Base-by-base conservation (phyloP, 225 moss, liverwort and hornwort genomes). In the Climacium dendroides region DNA sequence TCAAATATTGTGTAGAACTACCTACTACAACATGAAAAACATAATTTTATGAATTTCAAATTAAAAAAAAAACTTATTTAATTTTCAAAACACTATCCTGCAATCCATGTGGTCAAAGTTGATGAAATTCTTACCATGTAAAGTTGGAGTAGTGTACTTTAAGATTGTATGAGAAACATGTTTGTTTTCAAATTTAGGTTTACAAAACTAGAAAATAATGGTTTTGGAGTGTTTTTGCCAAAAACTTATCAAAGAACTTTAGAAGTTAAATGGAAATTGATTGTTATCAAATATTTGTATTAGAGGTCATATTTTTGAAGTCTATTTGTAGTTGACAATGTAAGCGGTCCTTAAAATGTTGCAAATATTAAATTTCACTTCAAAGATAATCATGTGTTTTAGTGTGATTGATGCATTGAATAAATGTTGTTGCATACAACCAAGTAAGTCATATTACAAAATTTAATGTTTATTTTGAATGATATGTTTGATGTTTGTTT, bases 71-170 rank as follows among this genome's bases (percentile, higher is more conserved):
- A 0, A 10, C 9, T 29, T 6, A 30, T 47, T 30, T 11, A 11
- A 19, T 74, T 48, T 17, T 45, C 28, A 45, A n/a, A 41, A 30
- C 2, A 73, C 7, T 30, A 19, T 73, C 30, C 4, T 20, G 13
- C 34, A 52, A 74, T 52, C 13, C 0, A 52, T 34, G 22, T 0
- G 0, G 5, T 52, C 0, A 74, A 4, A 52, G 5, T 50, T 22
- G 22, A 34, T 52, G 22, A 8, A 50, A 19, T 52, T 52, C 22
- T 19, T 22, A 32, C 2, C 3, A 50, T 32, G 1, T 13, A 34
- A 32, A 74, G 13, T 2, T 34, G 0, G 32, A 50, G 3, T 34
- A 50, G 7, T 50, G 1, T 20, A 74, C 13, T 74, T 50, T 5
- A 13, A 32, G 20, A 32, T 48, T 48, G 7, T 48, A 29, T 0